Conservation (phyloP, 306 rosid species). For the Prunus salicina region DNA sequence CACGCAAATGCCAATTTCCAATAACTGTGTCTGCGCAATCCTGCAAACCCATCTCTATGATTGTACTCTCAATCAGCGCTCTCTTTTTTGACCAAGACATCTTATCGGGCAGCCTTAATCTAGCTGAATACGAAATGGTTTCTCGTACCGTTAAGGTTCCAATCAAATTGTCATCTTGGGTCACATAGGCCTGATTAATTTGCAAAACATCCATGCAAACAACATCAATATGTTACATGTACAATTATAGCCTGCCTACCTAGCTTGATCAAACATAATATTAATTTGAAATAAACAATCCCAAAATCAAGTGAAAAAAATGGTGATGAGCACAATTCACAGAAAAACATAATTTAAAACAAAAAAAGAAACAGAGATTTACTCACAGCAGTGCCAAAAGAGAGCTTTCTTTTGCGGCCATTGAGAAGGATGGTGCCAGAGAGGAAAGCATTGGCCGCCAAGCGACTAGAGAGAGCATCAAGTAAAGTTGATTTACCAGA, state of each 20-base stretch:
- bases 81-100: conserved; percentile 72
- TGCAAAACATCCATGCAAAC: neutral
- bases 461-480: conserved; percentile 94
- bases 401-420: conserved; percentile 89
- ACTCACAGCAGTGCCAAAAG: conserved; percentile 92
- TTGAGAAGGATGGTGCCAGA: conserved; percentile 86
- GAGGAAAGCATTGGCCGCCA: conserved; percentile 82
- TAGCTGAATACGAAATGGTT: conserved; percentile 83
- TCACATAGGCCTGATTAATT: conserved; percentile 77
- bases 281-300: neutral
- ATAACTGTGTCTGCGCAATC: conserved; percentile 94
- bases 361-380: neutral
- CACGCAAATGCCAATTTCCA: conserved; percentile 96
- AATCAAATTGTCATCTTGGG: conserved; percentile 94
- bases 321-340: neutral
- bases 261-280: neutral
- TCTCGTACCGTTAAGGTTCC: conserved; percentile 90
- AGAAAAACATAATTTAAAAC: neutral
- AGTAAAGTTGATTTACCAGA: conserved; percentile 94
- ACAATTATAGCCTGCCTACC: neutral
- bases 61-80: conserved; percentile 81
- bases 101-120: conserved; percentile 69
- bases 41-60: conserved; percentile 89
- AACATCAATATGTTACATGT: neutral
- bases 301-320: neutral